Evolutionary conservation across 2,329 filamentous ascomycete species (phyloP).

Genomic region (Paramyrothecium roridum): DNA sequence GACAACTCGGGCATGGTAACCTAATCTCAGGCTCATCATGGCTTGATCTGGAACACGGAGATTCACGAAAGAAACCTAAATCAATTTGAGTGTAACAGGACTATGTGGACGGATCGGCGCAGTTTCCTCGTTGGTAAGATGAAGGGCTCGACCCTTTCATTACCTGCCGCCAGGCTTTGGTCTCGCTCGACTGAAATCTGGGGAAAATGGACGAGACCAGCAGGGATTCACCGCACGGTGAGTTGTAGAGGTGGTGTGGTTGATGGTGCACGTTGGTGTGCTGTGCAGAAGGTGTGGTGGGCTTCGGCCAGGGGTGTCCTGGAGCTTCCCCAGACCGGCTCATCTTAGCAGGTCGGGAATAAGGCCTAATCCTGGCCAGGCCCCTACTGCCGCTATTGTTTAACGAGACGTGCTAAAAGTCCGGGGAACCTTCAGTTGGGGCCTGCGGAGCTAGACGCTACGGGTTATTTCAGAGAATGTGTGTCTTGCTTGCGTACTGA

Average conservation of each 20-base stretch:
- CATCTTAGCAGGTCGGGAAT: neutral
- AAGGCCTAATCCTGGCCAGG: neutral
- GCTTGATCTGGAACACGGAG: neutral
- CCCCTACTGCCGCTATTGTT: neutral
- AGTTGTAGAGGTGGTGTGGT: neutral
- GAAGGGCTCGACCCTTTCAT: neutral
- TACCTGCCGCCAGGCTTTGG: neutral
- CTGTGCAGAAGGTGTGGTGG: neutral
- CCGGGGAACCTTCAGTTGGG: neutral
- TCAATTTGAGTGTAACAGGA: neutral
- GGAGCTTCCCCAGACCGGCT: neutral
- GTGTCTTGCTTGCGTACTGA: no score
- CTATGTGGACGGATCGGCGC: neutral
- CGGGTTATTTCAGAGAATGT: no score
- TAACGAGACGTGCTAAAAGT: neutral
- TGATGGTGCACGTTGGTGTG: neutral
- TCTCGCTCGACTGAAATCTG: neutral
- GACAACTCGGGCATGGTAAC: neutral
- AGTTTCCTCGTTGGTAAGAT: neutral
- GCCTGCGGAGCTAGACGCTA: neutral
- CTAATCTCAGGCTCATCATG: neutral
- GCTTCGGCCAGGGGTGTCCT: neutral
- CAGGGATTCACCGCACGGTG: neutral
- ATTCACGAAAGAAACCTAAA: neutral
- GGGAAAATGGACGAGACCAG: neutral